A percentile compares a stretch with the other conserved stretches of the same genome.
phyloP scores from a whole-genome alignment of 2,329 filamentous ascomycete species.

The Penicillium sp. region DNA sequence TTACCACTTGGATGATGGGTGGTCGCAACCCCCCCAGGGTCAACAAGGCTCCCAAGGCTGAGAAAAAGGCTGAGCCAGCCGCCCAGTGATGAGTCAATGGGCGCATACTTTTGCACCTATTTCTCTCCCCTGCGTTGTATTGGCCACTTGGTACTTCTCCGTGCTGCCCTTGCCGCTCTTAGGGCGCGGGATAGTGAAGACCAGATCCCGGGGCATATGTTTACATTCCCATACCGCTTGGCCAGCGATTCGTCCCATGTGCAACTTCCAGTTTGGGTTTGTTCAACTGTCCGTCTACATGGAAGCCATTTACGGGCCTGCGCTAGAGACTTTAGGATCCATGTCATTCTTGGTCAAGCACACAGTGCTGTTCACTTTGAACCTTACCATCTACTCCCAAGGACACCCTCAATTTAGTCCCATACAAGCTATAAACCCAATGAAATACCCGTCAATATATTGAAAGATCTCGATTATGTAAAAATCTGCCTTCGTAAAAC shows the following conservation, averaged over 20 bases:
- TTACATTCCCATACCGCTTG: background rate
- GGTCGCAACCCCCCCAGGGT: constrained; percentile 23
- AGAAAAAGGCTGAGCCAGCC: constrained; percentile 44
- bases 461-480: background rate
- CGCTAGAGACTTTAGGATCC: background rate
- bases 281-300: background rate
- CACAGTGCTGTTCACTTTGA: background rate
- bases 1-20: constrained; percentile 46
- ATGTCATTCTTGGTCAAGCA: background rate
- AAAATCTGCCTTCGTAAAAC: background rate
- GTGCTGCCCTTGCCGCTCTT: background rate
- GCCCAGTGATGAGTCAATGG: constrained; percentile 2
- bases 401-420: background rate
- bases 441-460: constrained; percentile 2
- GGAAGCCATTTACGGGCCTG: background rate
- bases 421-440: background rate
- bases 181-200: background rate
- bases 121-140: background rate
- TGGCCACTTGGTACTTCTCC: too few relatives aligned
- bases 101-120: background rate
- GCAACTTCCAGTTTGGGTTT: background rate
- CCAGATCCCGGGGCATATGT: background rate
- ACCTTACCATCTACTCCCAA: background rate
- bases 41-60: constrained; percentile 43
- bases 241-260: background rate